Conservation (phyloP, 2,329 filamentous ascomycete species). For the Penicillium expansum region DNA sequence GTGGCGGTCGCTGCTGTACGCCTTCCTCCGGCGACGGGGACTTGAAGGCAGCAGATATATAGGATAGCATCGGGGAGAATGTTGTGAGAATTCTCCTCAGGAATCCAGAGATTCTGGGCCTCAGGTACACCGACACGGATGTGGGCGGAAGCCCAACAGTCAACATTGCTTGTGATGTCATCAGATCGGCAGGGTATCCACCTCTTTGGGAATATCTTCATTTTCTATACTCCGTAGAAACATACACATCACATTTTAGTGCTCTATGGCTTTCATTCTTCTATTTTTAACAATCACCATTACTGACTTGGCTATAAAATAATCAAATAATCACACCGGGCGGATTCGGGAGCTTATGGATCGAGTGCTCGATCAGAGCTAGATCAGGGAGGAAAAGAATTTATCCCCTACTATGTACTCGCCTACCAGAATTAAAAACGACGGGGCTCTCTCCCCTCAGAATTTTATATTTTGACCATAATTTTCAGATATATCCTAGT, state of each 20-base stretch:
- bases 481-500: no score
- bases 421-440: no score
- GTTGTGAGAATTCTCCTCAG: not conserved
- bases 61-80: conserved; percentile 19
- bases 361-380: no score
- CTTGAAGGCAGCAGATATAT: conserved; percentile 17
- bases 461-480: no score
- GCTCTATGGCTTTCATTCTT: no score
- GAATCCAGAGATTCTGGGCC: not conserved
- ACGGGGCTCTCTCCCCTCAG: no score
- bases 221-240: not conserved
- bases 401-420: no score
- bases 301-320: no score
- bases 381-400: no score
- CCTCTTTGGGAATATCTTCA: not conserved
- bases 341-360: no score
- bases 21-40: conserved; percentile 18
- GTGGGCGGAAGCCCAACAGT: conserved; percentile 4
- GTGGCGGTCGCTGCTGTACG: conserved; percentile 39
- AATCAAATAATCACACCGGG: no score
- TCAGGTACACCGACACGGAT: conserved; percentile 7
- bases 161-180: conserved; percentile 5
- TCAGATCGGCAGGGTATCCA: not conserved
- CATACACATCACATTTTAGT: not conserved
- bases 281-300: no score